phyloP scores from a whole-genome alignment of 345 rosid species.

The Ricinus communis region DNA sequence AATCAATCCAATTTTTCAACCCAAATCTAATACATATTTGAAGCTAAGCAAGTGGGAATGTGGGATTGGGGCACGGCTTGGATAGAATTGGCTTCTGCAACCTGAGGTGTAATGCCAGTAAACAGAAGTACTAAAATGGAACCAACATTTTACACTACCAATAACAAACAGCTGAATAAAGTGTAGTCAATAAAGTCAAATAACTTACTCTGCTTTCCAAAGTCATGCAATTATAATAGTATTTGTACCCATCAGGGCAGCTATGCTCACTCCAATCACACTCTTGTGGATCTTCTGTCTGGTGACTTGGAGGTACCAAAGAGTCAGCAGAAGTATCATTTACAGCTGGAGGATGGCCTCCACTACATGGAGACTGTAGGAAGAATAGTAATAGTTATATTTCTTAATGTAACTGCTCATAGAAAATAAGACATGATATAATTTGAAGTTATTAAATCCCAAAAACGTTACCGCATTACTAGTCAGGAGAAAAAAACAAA shows the following conservation, averaged over 20 bases:
- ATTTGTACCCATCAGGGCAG: constrained; percentile 86
- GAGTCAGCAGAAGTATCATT: constrained; percentile 25
- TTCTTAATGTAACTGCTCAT: background rate
- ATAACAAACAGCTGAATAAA: constrained; percentile 16
- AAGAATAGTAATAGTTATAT: constrained; percentile 1
- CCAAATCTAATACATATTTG: background rate
- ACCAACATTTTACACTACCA: background rate
- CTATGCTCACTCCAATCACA: constrained; percentile 93
- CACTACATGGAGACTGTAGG: constrained; percentile 30
- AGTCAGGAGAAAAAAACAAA: background rate
- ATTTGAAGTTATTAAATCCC: background rate
- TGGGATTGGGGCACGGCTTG: background rate
- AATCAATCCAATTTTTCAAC: background rate
- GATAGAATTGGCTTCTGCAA: background rate
- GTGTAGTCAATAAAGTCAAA: constrained; percentile 9
- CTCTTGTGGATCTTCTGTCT: constrained; percentile 40
- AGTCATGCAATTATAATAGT: constrained; percentile 71
- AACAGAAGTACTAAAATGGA: background rate
- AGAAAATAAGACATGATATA: background rate
- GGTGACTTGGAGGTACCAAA: constrained; percentile 37
- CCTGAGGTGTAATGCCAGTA: background rate
- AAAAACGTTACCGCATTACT: background rate
- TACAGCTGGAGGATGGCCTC: constrained; percentile 37
- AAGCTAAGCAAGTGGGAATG: background rate
- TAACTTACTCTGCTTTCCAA: constrained; percentile 69